Conservation (phyloP, 1,284 basidiomycete species). For the Puccinia horiana region DNA sequence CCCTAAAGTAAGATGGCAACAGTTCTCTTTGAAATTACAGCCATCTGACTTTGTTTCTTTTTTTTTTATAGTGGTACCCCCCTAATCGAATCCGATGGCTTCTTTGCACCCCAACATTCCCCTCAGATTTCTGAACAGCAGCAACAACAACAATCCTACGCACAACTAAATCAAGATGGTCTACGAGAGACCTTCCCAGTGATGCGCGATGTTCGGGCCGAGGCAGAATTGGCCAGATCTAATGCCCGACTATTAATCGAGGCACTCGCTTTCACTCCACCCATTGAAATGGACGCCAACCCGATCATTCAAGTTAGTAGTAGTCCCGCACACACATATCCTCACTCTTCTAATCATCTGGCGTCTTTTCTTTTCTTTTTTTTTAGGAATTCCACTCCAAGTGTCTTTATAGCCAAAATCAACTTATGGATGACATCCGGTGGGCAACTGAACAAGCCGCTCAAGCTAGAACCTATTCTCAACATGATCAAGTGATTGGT, state of each 20-base stretch:
- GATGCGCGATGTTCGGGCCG: conserved; percentile 72
- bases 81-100: background rate
- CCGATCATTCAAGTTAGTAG: conserved; percentile 67
- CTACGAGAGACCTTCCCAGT: conserved; percentile 65
- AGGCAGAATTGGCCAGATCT: conserved; percentile 72
- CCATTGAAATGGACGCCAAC: conserved; percentile 67
- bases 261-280: conserved; percentile 67
- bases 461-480: conserved; percentile 61
- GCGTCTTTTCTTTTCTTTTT: background rate
- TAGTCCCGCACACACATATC: background rate
- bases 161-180: background rate
- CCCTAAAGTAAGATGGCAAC: conserved; percentile 27
- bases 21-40: too few species aligned
- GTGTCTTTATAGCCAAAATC: conserved; percentile 71
- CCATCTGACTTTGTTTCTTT: background rate
- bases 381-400: conserved; percentile 71
- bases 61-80: conserved; percentile 9
- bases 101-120: conserved; percentile 11
- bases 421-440: conserved; percentile 72
- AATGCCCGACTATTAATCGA: conserved; percentile 71
- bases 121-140: background rate
- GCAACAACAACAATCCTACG: background rate
- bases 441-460: conserved; percentile 77
- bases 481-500: background rate
- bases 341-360: background rate